Conservation (phyloP, 2,329 filamentous ascomycete genomes). For the Lojkania enalia region DNA sequence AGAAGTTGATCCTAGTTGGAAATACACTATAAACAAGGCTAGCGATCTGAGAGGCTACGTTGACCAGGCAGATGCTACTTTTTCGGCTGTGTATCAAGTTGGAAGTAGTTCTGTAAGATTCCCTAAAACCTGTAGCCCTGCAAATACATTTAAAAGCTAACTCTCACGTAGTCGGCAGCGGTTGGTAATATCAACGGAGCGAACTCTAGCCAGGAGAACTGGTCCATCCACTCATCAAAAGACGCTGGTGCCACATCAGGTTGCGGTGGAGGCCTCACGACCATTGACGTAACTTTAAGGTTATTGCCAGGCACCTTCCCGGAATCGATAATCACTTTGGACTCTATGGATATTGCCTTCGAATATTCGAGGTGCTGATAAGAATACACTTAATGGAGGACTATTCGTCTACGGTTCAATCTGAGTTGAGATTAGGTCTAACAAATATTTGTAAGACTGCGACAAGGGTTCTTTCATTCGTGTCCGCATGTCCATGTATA, state of each 20-base stretch:
- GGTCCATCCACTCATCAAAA: not conserved
- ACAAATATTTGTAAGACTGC: not conserved
- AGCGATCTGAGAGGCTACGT: conserved; percentile 12
- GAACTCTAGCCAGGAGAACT: not conserved
- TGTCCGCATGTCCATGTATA: no score
- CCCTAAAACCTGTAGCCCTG: not conserved
- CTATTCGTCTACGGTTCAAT: no score
- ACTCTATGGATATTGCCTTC: not conserved
- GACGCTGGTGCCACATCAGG: not conserved
- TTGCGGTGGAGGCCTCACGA: not conserved
- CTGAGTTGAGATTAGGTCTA: not conserved
- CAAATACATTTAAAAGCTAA: not conserved
- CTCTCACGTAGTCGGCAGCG: not conserved
- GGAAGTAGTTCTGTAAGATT: no score
- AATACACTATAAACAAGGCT: conserved; percentile 16
- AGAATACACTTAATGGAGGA: not conserved
- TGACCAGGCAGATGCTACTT: conserved; percentile 1
- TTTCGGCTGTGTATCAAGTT: conserved; percentile 10
- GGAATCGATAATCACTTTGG: not conserved
- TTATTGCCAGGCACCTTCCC: not conserved
- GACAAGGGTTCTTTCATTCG: not conserved
- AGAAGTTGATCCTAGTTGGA: conserved; percentile 15
- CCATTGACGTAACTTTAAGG: not conserved
- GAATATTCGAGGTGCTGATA: not conserved
- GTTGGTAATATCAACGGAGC: not conserved